Conservation (phyloP, 2,329 filamentous ascomycete genomes). For the Xylaria sp. region DNA sequence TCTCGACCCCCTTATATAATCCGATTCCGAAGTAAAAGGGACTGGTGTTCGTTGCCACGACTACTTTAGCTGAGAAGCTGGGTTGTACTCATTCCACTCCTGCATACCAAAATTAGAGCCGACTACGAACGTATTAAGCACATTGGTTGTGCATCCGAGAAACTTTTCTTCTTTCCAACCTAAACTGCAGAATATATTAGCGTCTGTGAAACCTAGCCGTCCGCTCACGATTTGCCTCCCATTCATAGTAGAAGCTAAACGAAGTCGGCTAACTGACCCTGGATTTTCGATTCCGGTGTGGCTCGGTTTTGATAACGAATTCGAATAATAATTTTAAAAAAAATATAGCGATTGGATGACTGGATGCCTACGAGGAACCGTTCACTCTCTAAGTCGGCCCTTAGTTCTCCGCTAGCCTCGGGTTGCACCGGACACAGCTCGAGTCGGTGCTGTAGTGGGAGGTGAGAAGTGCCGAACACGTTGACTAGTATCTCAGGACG, state of each 20-base stretch:
- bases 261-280: slow-evolving; percentile 16
- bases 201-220: slow-evolving; percentile 1
- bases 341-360: background rate
- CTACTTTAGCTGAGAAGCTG: slow-evolving; percentile 2
- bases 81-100: slow-evolving; percentile 17
- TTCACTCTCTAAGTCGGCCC: background rate
- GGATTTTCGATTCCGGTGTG: background rate
- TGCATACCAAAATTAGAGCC: slow-evolving; percentile 13
- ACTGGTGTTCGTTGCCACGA: slow-evolving; percentile 15
- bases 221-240: background rate
- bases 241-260: background rate
- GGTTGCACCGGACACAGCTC: slow-evolving; percentile 13
- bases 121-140: slow-evolving; percentile 17
- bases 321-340: slow-evolving; percentile 5
- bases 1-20: background rate
- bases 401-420: slow-evolving; percentile 12
- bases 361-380: background rate
- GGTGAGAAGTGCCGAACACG: background rate
- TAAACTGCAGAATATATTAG: slow-evolving; percentile 22
- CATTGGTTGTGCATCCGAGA: slow-evolving; percentile 2
- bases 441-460: background rate
- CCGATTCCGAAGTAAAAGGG: background rate
- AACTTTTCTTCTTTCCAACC: slow-evolving; percentile 1
- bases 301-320: background rate
- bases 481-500: slow-evolving; percentile 6